Conservation (phyloP, 257 asterid species). For the Solanum clarkiae region DNA sequence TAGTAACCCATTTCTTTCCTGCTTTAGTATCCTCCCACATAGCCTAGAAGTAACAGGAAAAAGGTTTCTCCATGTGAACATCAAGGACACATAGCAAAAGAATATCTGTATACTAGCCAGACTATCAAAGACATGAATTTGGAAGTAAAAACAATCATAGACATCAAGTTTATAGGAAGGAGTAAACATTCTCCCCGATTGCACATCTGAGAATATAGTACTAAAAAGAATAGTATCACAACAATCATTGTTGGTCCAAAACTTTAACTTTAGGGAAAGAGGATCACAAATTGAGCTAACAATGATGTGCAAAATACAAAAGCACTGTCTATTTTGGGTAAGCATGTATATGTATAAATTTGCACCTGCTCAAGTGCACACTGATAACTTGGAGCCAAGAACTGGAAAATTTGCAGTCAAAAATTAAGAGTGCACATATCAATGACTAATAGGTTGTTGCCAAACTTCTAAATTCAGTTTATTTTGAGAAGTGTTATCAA, state of each 20-base stretch:
- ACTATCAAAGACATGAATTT: not conserved
- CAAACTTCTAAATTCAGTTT: not conserved
- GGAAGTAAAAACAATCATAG: not conserved
- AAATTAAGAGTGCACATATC: not conserved
- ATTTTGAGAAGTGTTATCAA: not conserved
- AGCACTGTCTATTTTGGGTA: not conserved
- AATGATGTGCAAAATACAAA: not conserved
- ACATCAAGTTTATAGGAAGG: not conserved
- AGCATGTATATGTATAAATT: not conserved
- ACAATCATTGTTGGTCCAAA: not conserved
- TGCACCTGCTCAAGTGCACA: not conserved
- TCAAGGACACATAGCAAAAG: not conserved
- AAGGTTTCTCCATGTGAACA: not conserved
- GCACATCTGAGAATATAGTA: not conserved
- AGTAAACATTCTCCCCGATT: not conserved
- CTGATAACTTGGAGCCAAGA: not conserved
- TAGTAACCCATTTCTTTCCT: constrained; percentile 55
- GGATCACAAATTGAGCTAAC: not conserved
- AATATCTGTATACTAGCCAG: not conserved
- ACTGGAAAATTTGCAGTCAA: not conserved
- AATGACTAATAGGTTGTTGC: not conserved
- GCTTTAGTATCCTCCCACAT: constrained; percentile 86
- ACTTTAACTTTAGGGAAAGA: not conserved
- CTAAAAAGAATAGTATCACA: not conserved
- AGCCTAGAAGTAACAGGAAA: constrained; percentile 27